Evolutionary conservation across 495 filamentous ascomycete species (phyloP).

Genomic region (Mytilinidion resinicola): DNA sequence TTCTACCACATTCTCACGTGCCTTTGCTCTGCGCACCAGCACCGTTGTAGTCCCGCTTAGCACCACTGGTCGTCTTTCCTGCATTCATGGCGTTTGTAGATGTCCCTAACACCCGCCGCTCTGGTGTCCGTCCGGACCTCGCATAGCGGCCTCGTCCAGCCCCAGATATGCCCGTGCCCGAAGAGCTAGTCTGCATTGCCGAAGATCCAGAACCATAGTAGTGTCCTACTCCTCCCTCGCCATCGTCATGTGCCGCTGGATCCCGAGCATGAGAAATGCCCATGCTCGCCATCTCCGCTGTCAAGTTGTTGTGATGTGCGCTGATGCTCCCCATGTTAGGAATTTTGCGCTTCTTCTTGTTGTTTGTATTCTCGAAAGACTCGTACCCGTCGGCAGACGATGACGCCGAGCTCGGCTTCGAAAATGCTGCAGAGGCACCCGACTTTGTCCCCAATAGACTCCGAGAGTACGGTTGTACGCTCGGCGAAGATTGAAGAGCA

Average conservation of each 20-base stretch:
- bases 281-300: slow-evolving; percentile 58
- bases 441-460: neutral
- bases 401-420: slow-evolving; percentile 34
- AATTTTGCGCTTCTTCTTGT: slow-evolving; percentile 99
- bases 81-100: slow-evolving; percentile 49
- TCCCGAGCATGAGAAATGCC: slow-evolving; percentile 47
- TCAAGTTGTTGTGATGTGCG: slow-evolving; percentile 55
- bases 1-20: neutral
- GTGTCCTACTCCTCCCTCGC: slow-evolving; percentile 40
- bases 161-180: slow-evolving; percentile 63
- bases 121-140: slow-evolving; percentile 46
- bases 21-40: slow-evolving; percentile 11
- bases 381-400: slow-evolving; percentile 78
- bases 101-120: slow-evolving; percentile 59
- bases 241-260: slow-evolving; percentile 40
- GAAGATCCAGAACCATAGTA: slow-evolving; percentile 53
- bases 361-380: slow-evolving; percentile 96
- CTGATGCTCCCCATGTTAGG: slow-evolving; percentile 71
- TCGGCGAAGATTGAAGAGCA: slow-evolving; percentile 22
- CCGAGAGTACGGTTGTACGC: slow-evolving; percentile 27
- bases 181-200: slow-evolving; percentile 37
- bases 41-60: slow-evolving; percentile 8
- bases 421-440: slow-evolving; percentile 4
- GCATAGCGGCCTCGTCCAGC: slow-evolving; percentile 75
- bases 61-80: slow-evolving; percentile 11